Conservation (phyloP, 2,329 filamentous ascomycete species). For the Talaromyces pinophilus region DNA sequence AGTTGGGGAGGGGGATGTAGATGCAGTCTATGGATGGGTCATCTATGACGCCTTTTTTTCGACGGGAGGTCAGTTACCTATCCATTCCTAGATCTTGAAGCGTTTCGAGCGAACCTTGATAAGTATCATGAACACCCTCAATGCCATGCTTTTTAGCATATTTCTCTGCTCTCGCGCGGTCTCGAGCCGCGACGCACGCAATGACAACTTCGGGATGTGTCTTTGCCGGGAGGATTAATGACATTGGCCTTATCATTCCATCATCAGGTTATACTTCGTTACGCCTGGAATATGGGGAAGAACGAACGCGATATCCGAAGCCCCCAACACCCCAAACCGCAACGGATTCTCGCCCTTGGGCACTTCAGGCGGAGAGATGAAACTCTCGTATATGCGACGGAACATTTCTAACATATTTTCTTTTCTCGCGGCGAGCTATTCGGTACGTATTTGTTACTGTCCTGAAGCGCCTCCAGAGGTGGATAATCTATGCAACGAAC, state of each 20-base stretch:
- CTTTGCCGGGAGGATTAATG: slow-evolving; percentile 48
- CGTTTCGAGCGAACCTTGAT: slow-evolving; percentile 40
- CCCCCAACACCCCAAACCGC: slow-evolving; percentile 20
- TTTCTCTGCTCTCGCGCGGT: slow-evolving; percentile 46
- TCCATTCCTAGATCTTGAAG: not conserved
- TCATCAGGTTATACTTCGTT: not conserved
- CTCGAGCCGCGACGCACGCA: slow-evolving; percentile 54
- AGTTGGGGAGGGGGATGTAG: slow-evolving; percentile 53
- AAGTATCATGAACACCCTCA: slow-evolving; percentile 49
- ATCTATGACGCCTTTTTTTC: not conserved
- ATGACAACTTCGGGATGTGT: slow-evolving; percentile 56
- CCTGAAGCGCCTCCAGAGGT: not conserved
- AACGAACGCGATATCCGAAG: slow-evolving; percentile 16
- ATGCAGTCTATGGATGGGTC: slow-evolving; percentile 30
- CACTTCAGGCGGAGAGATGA: slow-evolving; percentile 10
- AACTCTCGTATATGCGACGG: slow-evolving; percentile 10
- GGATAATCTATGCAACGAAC: not conserved
- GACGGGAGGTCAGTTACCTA: not conserved
- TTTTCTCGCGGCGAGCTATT: not conserved
- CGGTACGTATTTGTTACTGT: not conserved
- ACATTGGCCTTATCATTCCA: slow-evolving; percentile 24
- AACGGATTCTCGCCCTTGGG: slow-evolving; percentile 8
- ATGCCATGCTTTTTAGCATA: slow-evolving; percentile 56
- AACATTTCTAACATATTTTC: slow-evolving; percentile 14
- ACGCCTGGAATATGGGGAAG: not conserved